A percentile compares a stretch with the other conserved stretches of the same genome.
Evolutionary conservation across 768 basidiomycete species (phyloP).

Genomic region (Kwoniella sp.): DNA sequence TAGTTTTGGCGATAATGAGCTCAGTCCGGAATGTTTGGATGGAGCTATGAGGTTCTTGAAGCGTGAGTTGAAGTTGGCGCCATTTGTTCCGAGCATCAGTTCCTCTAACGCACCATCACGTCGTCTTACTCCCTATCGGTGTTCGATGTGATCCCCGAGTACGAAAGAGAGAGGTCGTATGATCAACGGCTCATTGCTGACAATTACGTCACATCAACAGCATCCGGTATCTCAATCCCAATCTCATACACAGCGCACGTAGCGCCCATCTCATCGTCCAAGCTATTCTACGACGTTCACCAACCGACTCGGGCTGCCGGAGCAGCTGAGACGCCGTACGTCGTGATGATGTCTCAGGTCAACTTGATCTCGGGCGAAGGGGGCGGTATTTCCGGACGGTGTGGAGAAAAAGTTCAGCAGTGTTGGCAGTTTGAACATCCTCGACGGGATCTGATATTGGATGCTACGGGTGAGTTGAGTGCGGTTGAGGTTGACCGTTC

Average conservation of each 20-base stretch:
- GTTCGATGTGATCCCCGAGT: too few species aligned
- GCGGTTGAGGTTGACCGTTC: not conserved
- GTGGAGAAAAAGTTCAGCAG: slow-evolving; percentile 83
- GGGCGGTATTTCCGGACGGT: slow-evolving; percentile 63
- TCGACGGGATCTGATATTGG: slow-evolving; percentile 71
- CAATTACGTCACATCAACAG: slow-evolving; percentile 59
- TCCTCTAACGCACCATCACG: not conserved
- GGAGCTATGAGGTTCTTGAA: slow-evolving; percentile 92
- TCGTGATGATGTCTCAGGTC: slow-evolving; percentile 96
- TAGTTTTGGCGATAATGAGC: slow-evolving; percentile 97
- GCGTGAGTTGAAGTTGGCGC: slow-evolving; percentile 61
- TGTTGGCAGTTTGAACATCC: slow-evolving; percentile 99
- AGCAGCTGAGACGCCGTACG: slow-evolving; percentile 89
- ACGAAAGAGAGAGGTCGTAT: too few species aligned
- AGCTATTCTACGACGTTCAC: slow-evolving; percentile 79
- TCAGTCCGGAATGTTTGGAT: slow-evolving; percentile 96
- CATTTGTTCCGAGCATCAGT: not conserved
- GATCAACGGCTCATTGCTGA: too few species aligned
- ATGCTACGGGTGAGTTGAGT: slow-evolving; percentile 64
- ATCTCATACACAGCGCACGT: slow-evolving; percentile 93
- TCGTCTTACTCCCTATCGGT: slow-evolving; percentile 4
- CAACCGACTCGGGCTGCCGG: slow-evolving; percentile 62
- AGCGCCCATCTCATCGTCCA: slow-evolving; percentile 90
- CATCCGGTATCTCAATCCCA: slow-evolving; percentile 91
- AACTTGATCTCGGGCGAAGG: slow-evolving; percentile 82